Conservation (phyloP, 257 asterid genomes). For the Buddleja alternifolia region DNA sequence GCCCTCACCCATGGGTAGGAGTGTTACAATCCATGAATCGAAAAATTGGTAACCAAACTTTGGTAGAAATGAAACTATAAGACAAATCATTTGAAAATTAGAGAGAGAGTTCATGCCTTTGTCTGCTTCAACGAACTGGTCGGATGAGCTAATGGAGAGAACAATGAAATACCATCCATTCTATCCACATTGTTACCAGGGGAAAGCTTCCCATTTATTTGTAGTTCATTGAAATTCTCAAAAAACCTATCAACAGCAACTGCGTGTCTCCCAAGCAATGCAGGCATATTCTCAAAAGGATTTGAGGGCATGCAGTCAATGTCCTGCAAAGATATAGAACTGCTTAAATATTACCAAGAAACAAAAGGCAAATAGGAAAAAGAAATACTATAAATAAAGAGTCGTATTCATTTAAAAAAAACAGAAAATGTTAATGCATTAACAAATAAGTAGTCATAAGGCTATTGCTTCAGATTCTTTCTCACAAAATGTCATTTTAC, state of each 20-base stretch:
- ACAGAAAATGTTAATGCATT: slow-evolving; percentile 11
- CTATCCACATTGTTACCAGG: slow-evolving; percentile 54
- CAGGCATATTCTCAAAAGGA: slow-evolving; percentile 73
- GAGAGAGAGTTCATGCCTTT: slow-evolving; percentile 52
- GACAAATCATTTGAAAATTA: slow-evolving; percentile 17
- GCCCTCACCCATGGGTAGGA: neutral
- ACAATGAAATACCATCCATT: slow-evolving; percentile 44
- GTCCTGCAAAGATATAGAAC: slow-evolving; percentile 59
- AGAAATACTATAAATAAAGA: slow-evolving; percentile 7
- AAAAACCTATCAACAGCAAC: slow-evolving; percentile 56
- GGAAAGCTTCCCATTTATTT: slow-evolving; percentile 53
- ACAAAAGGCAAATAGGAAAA: neutral
- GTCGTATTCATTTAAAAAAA: slow-evolving; percentile 9
- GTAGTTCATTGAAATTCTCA: slow-evolving; percentile 60
- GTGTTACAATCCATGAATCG: neutral
- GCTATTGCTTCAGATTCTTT: slow-evolving; percentile 17
- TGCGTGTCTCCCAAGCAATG: slow-evolving; percentile 56
- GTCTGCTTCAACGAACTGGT: slow-evolving; percentile 53
- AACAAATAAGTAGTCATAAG: slow-evolving; percentile 20
- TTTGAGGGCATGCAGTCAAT: slow-evolving; percentile 89
- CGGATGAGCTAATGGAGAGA: slow-evolving; percentile 55
- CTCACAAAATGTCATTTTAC: slow-evolving; percentile 9
- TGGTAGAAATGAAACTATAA: slow-evolving; percentile 16
- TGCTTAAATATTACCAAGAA: slow-evolving; percentile 12
- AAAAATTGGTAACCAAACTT: slow-evolving; percentile 5